Evolutionary conservation across 1,284 basidiomycete genomes (phyloP), one percentile per base, ranked within the genome.

Genomic region (Pseudozyma sp.): DNA sequence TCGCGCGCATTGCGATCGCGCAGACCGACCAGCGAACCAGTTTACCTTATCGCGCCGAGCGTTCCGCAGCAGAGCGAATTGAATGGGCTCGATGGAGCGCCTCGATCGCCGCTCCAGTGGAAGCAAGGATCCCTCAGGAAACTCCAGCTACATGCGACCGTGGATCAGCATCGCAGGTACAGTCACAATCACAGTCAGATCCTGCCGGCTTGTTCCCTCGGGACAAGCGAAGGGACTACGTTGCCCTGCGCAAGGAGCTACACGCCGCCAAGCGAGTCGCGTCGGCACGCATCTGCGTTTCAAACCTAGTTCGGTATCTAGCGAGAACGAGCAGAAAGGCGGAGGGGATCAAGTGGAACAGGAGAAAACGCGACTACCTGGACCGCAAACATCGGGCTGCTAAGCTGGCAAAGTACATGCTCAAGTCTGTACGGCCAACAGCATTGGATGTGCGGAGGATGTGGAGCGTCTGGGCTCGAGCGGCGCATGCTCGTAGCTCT

Each of bases 381-480:
- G 48, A 48, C 2, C 35, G 45, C 16, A 69, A 60, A 35, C 49
- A 50, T 35, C 52, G 53, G 10, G n/a, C 56, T 14, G 60, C 34
- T 4, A 60, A 60, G n/a, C 37, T 63, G n/a, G 34, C 46, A 2
- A 56, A 53, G 47, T 49, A 64, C 16, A 30, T 57, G 60, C 37
- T 57, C 11, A 54, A 43, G 16, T 39, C 33, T 1, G 5, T 17
- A 1, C 44, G 39, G 11, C 56, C 64, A n/a, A 16, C 52, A 7
- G 10, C 45, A 7, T 43, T 73, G 31, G 65, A 73, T 54, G 34
- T 45, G 42, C 56, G 65, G 11, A 46, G 31, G 14, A 4, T 73
- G 45, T 73, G 70, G 70, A 48, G 30, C 34, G 8, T 52, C 7
- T 73, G 70, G 70, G 70, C 70, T 16, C 51, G 34, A 24, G 31